Base-by-base conservation (phyloP, 805 yeast genomes). In the Candida morakotiae region DNA sequence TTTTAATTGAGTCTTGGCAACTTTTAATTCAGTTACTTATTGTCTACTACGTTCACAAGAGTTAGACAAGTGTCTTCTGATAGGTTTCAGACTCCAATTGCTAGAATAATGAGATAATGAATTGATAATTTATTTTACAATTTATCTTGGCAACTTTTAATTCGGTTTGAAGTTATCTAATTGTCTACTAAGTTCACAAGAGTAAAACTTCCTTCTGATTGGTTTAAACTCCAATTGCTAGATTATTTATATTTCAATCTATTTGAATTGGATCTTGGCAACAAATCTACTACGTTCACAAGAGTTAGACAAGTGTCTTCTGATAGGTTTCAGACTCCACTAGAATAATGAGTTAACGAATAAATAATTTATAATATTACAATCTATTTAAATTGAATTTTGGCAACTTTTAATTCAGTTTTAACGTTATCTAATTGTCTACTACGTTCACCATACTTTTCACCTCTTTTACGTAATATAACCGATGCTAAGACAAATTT, bases 261-360 rank as follows among this genome's bases (percentile, higher is more conserved):
- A 24, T 19, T 15, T 25, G 32, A 24, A 24, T 28, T 42, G 37
- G 23, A 53, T 43, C 35, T 49, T 55, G 26, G 55, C 62, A 33
- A 46, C 49, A 37, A n/a, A n/a, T n/a, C n/a, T n/a, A n/a, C n/a
- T n/a, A n/a, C n/a, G n/a, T n/a, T n/a, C n/a, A n/a, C n/a, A 2
- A 50, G 69, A 43, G 55, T 65, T 3, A 49, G 73, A 25, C 71
- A 65, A 43, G 47, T 60, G 1, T 61, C 69, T 1, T 56, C 55
- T 16, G 73, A 67, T 34, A 58, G 60, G 41, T 64, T 62, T 43
- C 71, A 64, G 43, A 67, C 73, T 1, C 73, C 73, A 1, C 69
- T 1, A 51, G 71, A 29, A 63, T 64, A 9, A 53, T 60, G 53
- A 52, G 69, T 32, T 46, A 47, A 40, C 34, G 22, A 16, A 28